Base-by-base conservation (phyloP, 768 basidiomycete species). In the Lactarius quietus region DNA sequence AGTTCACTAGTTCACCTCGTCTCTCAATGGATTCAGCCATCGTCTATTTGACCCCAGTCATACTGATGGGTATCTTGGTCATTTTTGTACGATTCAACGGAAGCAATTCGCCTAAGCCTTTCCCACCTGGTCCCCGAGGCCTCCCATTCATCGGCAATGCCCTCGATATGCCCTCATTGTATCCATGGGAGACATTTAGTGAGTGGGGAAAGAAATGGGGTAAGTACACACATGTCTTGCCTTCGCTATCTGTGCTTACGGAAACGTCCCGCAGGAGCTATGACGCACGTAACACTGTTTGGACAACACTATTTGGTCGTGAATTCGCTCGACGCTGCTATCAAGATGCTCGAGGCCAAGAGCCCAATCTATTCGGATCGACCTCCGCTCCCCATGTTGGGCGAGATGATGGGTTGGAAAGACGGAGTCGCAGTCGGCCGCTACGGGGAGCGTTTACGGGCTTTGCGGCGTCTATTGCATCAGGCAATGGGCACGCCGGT, bases 281-380 rank as follows among this genome's bases (percentile, higher is more conserved):
- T 70, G 10, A 65, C 68, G 15, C 45, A 65, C 53, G n/a, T 70
- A 29, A 56, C 60, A 26, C 45, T 64, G n/a, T 55, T 69, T 33
- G 82, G 82, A 6, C 76, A 79, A 43, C 74, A 76, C 3, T 78
- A 84, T 69, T 77, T 85, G 36, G 79, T 85, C 61, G 69, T 84
- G 38, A 85, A 83, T 69, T 79, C 81, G 3, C 72, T 76, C 1
- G 69, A 75, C 4, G 70, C 78, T 39, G 67, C 60, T 5, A 48
- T 82, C 76, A 78, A 80, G 5, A 78, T 82, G 64, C 72, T 85
- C 7, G 84, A 84, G 68, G 80, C 77, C 67, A 78, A 79, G 65
- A 78, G 81, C 5, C 67, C 78, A 2, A 77, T 80, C 2, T 83
- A 83, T 67, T 83, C 82, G 39, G 78, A 81, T 58, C 75, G 84